Evolutionary conservation across 23 red algal genomes (phyloP).

Genomic region (Gracilariopsis chorda): DNA sequence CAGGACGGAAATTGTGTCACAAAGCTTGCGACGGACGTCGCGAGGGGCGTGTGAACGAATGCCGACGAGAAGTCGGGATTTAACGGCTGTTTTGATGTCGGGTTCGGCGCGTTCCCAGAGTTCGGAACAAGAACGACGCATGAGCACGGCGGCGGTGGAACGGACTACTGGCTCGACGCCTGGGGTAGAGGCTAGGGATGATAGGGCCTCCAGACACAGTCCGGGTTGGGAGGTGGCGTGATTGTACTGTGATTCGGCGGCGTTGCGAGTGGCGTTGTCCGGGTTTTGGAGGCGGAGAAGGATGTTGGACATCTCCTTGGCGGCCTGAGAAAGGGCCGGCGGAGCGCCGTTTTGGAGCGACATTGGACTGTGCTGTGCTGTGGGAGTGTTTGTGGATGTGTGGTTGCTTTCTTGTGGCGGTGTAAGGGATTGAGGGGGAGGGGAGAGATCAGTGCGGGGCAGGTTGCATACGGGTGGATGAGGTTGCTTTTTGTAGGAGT

Average conservation of each 20-base stretch:
- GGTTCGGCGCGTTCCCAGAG: slow-evolving; percentile 75
- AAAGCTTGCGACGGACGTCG: slow-evolving; percentile 76
- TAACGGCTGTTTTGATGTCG: slow-evolving; percentile 20
- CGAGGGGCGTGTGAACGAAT: slow-evolving; percentile 49
- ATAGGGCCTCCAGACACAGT: slow-evolving; percentile 76
- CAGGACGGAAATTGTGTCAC: slow-evolving; percentile 55
- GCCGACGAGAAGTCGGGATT: slow-evolving; percentile 57
- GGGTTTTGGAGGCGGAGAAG: slow-evolving; percentile 79
- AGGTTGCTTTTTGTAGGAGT: neutral
- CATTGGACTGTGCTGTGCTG: neutral
- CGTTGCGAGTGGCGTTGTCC: slow-evolving; percentile 65
- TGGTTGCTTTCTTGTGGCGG: neutral
- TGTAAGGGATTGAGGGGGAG: too few relatives aligned
- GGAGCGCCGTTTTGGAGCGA: slow-evolving; percentile 47
- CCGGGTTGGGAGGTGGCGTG: slow-evolving; percentile 53
- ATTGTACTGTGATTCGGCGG: slow-evolving; percentile 76
- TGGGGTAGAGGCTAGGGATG: slow-evolving; percentile 40
- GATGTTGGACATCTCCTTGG: slow-evolving; percentile 71
- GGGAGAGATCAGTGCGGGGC: neutral
- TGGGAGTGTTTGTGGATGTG: neutral
- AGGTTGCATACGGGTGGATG: neutral
- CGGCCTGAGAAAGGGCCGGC: slow-evolving; percentile 21
- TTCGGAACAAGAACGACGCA: slow-evolving; percentile 73
- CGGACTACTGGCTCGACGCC: slow-evolving; percentile 65
- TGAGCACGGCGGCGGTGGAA: slow-evolving; percentile 68